phyloP scores from a whole-genome alignment of 495 filamentous ascomycete species.

The Daldinia concentrica region DNA sequence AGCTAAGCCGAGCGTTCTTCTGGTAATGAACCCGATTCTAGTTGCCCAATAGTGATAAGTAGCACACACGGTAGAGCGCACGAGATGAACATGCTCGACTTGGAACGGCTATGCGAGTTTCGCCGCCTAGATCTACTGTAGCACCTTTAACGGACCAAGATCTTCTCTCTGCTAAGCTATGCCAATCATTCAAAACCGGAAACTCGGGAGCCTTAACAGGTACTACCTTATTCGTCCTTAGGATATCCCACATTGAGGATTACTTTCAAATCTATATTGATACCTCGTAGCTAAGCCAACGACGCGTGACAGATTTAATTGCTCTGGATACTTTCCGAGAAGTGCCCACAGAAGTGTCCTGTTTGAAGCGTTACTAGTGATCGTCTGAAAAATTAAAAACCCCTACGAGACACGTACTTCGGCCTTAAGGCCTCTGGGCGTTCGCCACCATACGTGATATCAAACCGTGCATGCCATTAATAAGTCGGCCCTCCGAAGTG shows the following conservation, averaged over 20 bases:
- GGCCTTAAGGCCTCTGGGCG: background rate
- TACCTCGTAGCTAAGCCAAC: constrained; percentile 4
- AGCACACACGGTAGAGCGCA: constrained; percentile 19
- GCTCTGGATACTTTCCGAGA: background rate
- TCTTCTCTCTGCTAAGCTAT: constrained; percentile 16
- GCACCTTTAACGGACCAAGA: constrained; percentile 9
- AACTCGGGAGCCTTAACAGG: background rate
- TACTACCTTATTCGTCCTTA: constrained; percentile 8
- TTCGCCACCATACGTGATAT: background rate
- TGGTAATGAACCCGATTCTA: constrained; percentile 1
- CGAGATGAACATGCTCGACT: constrained; percentile 20
- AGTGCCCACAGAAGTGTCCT: background rate
- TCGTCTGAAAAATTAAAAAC: background rate
- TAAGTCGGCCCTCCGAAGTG: background rate
- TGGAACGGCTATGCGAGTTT: constrained; percentile 13
- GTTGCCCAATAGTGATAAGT: background rate
- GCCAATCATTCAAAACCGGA: constrained; percentile 7
- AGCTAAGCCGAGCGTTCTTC: constrained; percentile 13
- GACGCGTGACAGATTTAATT: constrained; percentile 10
- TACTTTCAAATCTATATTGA: background rate
- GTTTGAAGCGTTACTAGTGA: background rate
- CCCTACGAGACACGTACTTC: constrained; percentile 1
- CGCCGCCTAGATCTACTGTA: constrained; percentile 12
- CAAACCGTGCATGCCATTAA: constrained; percentile 7
- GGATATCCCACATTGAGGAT: background rate